A percentile compares a stretch with the other conserved stretches of the same genome.
These are phyloP conservation scores for Pseudogymnoascus sp. DNA, from an alignment of 2,329 filamentous ascomycete species.

Conservation along the genomic window DNA sequence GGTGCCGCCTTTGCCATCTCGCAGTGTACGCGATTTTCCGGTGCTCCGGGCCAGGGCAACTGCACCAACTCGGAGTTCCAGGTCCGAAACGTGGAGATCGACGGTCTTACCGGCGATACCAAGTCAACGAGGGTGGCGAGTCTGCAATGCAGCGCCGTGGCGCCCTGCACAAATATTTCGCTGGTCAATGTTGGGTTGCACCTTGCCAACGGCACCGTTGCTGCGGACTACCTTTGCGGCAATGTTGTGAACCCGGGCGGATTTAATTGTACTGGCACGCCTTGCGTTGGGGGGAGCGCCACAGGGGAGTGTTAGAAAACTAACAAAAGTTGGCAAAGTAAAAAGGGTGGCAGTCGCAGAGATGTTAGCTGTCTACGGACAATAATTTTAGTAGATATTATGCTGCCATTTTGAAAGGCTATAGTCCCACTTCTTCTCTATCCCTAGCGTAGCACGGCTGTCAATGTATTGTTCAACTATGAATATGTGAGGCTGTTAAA, in stretches of 20 bases:
- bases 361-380: neutral
- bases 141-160: conserved; percentile 28
- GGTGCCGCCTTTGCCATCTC: conserved; percentile 30
- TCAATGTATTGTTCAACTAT: neutral
- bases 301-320: conserved; percentile 10
- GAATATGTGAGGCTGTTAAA: too few relatives aligned
- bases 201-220: conserved; percentile 19
- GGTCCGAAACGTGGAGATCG: conserved; percentile 28
- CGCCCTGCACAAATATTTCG: conserved; percentile 24
- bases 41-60: conserved; percentile 27
- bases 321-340: neutral
- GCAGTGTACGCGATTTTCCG: conserved; percentile 34
- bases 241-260: conserved; percentile 21
- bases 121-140: conserved; percentile 19
- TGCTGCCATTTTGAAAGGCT: neutral
- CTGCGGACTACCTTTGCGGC: conserved; percentile 23
- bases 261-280: conserved; percentile 24
- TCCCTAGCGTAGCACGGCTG: neutral
- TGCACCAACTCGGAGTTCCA: conserved; percentile 36
- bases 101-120: conserved; percentile 19
- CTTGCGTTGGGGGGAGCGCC: neutral
- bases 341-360: neutral
- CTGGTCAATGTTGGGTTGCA: conserved; percentile 19
- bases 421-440: neutral
- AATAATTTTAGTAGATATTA: neutral